Base-by-base conservation (phyloP, 768 basidiomycete genomes). In the Termitomyces eurrhizus region DNA sequence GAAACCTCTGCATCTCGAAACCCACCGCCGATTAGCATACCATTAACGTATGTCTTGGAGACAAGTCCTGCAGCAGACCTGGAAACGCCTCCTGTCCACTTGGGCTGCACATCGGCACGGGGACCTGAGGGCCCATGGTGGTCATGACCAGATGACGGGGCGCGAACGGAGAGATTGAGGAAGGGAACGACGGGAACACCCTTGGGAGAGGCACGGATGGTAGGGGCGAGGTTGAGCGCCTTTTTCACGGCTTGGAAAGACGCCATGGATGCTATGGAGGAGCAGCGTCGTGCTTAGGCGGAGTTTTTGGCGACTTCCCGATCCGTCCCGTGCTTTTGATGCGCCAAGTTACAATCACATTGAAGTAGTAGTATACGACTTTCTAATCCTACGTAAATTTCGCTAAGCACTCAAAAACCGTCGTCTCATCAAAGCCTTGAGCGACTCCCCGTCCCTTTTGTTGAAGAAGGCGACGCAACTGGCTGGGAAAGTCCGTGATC, bases 221-320 rank as follows among this genome's bases (percentile, higher is more conserved):
- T 92, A 60, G 94, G 92, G 37, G 89, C 74, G 64, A 96, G 78
- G 74, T 85, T 92, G 68, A 93, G 78, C 64, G 89, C 88, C 77
- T 87, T 93, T 88, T 88, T 91, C 68, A 85, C 79, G 78, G 82
- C 86, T 71, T 87, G 82, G 73, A 88, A 78, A 67, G 86, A 77
- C 72, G 87, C 85, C 86, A 90, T 90, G 75, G 75, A 70, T 70
- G 66, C 68, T 67, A 64, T 62, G 68, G 66, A 64, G 63, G 67
- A 65, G 62, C 62, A 63, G 62, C 62, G 65, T 65, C 67, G 66
- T 65, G 62, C 68, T 67, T 61, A 68, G 53, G 67, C 73, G 72
- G 74, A 68, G 67, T 73, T 74, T 75, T 72, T 72, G 68, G 65
- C 54, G 49, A 66, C 70, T 71, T 73, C 72, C 82, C 81, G 81